These are phyloP conservation scores for Colletotrichum eremochloae DNA, from an alignment of 2,329 filamentous ascomycete species.

Conservation along the genomic window DNA sequence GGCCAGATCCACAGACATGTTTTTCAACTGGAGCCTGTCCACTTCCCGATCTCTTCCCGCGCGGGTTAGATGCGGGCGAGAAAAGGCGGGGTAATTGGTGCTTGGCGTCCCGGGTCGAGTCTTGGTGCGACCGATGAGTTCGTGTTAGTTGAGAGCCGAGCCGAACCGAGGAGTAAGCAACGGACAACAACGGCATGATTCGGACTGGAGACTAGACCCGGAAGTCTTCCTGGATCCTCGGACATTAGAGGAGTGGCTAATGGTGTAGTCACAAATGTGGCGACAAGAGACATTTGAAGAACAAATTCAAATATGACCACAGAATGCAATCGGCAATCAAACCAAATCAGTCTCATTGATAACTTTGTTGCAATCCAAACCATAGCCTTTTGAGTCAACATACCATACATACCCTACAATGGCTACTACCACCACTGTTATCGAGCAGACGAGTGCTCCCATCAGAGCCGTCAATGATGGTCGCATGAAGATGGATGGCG, in stretches of 20 bases:
- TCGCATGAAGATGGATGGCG: constrained; percentile 44
- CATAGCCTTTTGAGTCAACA: not conserved
- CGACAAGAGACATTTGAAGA: not conserved
- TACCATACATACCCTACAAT: constrained; percentile 47
- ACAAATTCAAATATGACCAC: constrained; percentile 18
- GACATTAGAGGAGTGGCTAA: not conserved
- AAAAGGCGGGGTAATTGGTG: constrained; percentile 6
- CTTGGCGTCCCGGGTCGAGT: not conserved
- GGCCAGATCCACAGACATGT: not conserved
- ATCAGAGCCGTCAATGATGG: constrained; percentile 47
- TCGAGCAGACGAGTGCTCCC: constrained; percentile 19
- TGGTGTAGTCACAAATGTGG: not conserved
- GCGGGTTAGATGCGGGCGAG: not conserved
- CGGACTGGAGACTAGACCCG: not conserved
- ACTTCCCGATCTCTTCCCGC: constrained; percentile 6
- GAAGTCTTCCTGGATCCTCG: not conserved
- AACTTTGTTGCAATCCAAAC: not conserved
- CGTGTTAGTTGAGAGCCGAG: constrained; percentile 9
- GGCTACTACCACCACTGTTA: constrained; percentile 24
- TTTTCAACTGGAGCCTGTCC: not conserved
- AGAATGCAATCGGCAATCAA: not conserved
- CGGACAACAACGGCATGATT: not conserved
- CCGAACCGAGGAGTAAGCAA: constrained; percentile 23
- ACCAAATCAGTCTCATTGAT: not conserved
- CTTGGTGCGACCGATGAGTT: not conserved